Evolutionary conservation across 2,329 filamentous ascomycete species (phyloP).

Genomic region (Penicillium paneum): DNA sequence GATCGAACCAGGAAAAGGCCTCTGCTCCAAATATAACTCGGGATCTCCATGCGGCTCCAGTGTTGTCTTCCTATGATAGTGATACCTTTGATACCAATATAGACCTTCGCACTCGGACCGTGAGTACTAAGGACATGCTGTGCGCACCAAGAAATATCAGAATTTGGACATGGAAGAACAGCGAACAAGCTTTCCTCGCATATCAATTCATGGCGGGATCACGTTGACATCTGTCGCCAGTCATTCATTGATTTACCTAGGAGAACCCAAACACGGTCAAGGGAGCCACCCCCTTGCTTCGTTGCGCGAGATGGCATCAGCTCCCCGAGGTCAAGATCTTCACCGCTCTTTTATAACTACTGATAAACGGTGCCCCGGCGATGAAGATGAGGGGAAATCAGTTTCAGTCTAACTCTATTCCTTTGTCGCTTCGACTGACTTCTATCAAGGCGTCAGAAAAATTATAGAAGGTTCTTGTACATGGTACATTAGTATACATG

Average conservation of each 20-base stretch:
- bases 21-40: not conserved
- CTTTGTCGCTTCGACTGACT: not conserved
- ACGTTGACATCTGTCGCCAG: not conserved
- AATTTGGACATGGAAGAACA: not conserved
- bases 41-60: constrained; percentile 7
- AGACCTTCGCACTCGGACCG: not conserved
- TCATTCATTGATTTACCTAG: not conserved
- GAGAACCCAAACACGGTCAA: not conserved
- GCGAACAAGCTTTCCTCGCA: constrained; percentile 8
- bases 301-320: constrained; percentile 22
- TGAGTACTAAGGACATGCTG: not conserved
- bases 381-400: not conserved
- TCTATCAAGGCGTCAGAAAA: not conserved
- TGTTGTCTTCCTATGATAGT: not conserved
- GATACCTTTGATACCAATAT: not conserved
- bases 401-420: not conserved
- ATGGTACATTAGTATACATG: constrained; percentile 1
- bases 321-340: constrained; percentile 3
- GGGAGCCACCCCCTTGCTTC: constrained; percentile 17
- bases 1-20: not conserved
- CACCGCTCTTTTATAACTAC: constrained; percentile 20
- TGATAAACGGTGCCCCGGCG: not conserved
- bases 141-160: not conserved
- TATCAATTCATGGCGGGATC: not conserved
- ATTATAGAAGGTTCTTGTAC: not conserved